Percentiles rank a stretch among this genome's conserved stretches.
Conservation (phyloP, 164 flowering plant genomes). For the Liriodendron chinense region DNA sequence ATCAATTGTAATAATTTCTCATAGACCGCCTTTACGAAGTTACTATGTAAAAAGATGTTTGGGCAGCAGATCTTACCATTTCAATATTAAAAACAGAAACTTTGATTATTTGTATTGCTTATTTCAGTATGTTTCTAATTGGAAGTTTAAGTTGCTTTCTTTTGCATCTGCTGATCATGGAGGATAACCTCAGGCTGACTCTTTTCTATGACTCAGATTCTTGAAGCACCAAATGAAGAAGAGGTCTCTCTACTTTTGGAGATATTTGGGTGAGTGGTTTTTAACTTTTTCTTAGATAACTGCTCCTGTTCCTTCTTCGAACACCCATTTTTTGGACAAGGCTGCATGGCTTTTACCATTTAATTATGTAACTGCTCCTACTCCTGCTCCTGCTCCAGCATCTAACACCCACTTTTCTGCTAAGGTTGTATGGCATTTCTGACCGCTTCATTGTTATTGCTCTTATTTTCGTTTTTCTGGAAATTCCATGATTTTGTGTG, state of each 20-base stretch:
- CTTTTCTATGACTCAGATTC: slow-evolving; percentile 85
- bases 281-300: neutral
- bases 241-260: slow-evolving; percentile 71
- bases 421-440: no score
- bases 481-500: neutral
- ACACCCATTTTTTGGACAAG: neutral
- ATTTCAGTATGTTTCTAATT: neutral
- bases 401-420: no score
- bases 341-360: neutral
- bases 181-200: slow-evolving; percentile 58
- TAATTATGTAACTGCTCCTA: no score
- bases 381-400: no score
- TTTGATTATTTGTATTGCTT: neutral
- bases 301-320: neutral
- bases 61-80: neutral
- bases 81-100: neutral
- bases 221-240: slow-evolving; percentile 83
- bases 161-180: slow-evolving; percentile 41
- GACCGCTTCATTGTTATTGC: neutral
- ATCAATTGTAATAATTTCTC: no score
- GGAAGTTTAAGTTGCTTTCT: neutral
- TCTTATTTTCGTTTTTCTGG: neutral
- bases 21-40: no score
- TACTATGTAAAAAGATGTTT: neutral
- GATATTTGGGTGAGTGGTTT: slow-evolving; percentile 63